A percentile compares a stretch with the other conserved stretches of the same genome.
Conservation (phyloP, 1,284 basidiomycete genomes). For the Polyporus tsugae region DNA sequence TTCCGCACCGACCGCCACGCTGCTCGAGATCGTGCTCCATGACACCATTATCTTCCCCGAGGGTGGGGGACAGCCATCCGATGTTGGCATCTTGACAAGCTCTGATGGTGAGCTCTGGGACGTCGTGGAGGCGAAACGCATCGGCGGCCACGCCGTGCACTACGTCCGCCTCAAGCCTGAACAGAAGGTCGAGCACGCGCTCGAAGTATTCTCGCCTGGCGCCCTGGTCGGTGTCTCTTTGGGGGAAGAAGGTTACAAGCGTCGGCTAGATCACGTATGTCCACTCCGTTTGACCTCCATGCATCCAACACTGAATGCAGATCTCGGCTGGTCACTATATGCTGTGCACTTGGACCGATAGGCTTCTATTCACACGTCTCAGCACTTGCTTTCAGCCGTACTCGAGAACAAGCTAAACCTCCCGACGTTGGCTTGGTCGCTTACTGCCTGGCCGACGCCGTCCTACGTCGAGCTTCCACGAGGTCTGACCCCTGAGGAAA, state of each 20-base stretch:
- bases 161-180: conserved; percentile 61
- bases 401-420: conserved; percentile 73
- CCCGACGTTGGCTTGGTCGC: conserved; percentile 87
- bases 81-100: conserved; percentile 70
- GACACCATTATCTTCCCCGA: conserved; percentile 93
- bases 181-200: conserved; percentile 52
- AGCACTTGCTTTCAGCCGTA: conserved; percentile 86
- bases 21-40: conserved; percentile 73
- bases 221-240: conserved; percentile 62
- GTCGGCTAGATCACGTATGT: conserved; percentile 83
- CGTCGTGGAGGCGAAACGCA: conserved; percentile 76
- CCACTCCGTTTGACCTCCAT: conserved; percentile 1
- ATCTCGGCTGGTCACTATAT: conserved; percentile 66
- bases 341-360: conserved; percentile 39
- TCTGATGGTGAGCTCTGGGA: conserved; percentile 57
- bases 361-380: conserved; percentile 87
- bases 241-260: conserved; percentile 69
- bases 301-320: not conserved
- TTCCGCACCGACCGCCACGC: conserved; percentile 52
- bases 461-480: conserved; percentile 85
- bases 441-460: conserved; percentile 71
- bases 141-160: conserved; percentile 82
- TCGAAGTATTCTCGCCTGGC: conserved; percentile 58
- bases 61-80: conserved; percentile 88
- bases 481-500: conserved; percentile 71